Evolutionary conservation across 2,329 filamentous ascomycete genomes (phyloP), one percentile per base, ranked within the genome.

Genomic region (Biscogniauxia sp.): DNA sequence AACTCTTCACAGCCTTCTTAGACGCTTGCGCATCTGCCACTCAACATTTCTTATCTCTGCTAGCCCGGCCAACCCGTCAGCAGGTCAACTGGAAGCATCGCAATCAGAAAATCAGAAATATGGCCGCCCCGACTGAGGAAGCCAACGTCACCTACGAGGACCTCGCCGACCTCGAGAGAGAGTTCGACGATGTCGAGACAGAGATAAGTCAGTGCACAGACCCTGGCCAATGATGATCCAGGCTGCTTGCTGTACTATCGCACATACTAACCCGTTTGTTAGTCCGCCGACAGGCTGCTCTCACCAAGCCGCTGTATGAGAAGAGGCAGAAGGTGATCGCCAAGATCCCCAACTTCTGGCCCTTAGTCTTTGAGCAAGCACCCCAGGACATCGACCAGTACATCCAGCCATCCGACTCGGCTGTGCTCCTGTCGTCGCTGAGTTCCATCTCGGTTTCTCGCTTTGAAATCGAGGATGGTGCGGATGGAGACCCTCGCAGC

Each of bases 271-370:
- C 62, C 51, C 19, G 19, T 28, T 32, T 9, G 4, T 41, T 72
- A 93, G 91, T 93, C 72, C 88, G 90, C 72, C 83, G 89, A 72
- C 88, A 93, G 75, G 84, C 89, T 68, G 78, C 83, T 66, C 82
- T 93, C 69, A 84, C 86, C 70, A 80, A 82, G 63, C 83, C 89
- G 52, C 84, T 96, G 63, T 97, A 92, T 80, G 82, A 84, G 70
- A 91, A 90, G 78, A 92, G 94, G 73, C 82, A 85, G 66, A 83
- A 85, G 69, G 77, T 92, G 65, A 80, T 95, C 66, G 77, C 84
- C 65, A 82, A 88, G 72, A 93, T 97, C 72, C 85, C 87, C 69
- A 87, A 91, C 79, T 99, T 98, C 86, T 98, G 95, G 95, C 83
- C 91, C n/a, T 85, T 96, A 61, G 93, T 97, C 60, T 84, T 98